These are phyloP conservation scores for Cubamyces lactineus DNA, from an alignment of 768 basidiomycete species.

Conservation along the genomic window DNA sequence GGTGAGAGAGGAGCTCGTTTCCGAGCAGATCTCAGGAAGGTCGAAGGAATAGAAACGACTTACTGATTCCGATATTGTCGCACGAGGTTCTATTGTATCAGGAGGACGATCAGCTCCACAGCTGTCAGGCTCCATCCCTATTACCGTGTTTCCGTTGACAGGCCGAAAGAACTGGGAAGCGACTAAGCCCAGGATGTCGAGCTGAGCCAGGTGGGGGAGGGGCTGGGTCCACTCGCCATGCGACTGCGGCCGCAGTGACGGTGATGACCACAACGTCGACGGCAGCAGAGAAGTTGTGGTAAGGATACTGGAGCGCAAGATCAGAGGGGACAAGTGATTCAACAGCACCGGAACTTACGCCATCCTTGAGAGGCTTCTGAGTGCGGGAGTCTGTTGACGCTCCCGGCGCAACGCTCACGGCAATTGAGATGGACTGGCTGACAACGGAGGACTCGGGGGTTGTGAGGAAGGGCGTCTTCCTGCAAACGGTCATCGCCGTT, in stretches of 20 bases:
- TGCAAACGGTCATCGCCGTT: slow-evolving; percentile 15
- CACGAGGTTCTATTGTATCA: too few species aligned
- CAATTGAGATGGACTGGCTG: slow-evolving; percentile 31
- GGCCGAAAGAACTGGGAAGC: neutral
- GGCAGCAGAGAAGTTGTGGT: slow-evolving; percentile 48
- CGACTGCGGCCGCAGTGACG: slow-evolving; percentile 70
- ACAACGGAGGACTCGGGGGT: slow-evolving; percentile 36
- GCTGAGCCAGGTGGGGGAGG: neutral
- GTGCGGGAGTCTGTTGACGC: slow-evolving; percentile 29
- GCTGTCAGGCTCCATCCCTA: too few species aligned
- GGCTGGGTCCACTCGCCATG: slow-evolving; percentile 66
- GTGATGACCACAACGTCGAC: slow-evolving; percentile 67
- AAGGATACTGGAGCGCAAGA: slow-evolving; percentile 33
- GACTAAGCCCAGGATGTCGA: slow-evolving; percentile 21
- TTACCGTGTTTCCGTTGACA: too few species aligned
- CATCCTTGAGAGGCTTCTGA: slow-evolving; percentile 27
- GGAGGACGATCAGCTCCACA: too few species aligned
- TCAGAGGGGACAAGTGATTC: slow-evolving; percentile 1
- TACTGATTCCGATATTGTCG: too few species aligned
- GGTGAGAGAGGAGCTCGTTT: too few species aligned
- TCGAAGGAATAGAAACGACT: too few species aligned
- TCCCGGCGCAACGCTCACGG: slow-evolving; percentile 16
- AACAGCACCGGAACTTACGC: slow-evolving; percentile 24
- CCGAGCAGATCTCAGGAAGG: too few species aligned
- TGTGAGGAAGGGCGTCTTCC: slow-evolving; percentile 31